phyloP scores from a whole-genome alignment of 2,329 filamentous ascomycete species.

The Fusarium luffae region DNA sequence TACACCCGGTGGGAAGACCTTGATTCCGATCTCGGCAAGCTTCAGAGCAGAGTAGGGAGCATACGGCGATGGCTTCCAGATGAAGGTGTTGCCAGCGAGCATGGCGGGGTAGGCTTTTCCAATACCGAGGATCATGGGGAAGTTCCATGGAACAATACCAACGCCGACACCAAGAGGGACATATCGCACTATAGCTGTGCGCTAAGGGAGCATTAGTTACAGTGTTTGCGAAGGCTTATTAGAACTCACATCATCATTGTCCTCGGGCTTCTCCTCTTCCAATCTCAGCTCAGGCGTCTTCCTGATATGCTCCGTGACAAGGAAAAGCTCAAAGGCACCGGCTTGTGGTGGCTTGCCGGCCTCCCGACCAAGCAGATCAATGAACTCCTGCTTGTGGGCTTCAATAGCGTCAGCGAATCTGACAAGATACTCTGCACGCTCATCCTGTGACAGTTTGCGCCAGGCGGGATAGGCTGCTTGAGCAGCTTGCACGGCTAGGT shows the following conservation, averaged over 20 bases:
- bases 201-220: conserved; percentile 11
- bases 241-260: conserved; percentile 21
- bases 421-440: conserved; percentile 42
- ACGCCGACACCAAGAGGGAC: conserved; percentile 30
- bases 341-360: conserved; percentile 43
- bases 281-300: not conserved
- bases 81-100: conserved; percentile 65
- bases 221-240: conserved; percentile 48
- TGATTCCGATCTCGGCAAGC: conserved; percentile 65
- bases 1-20: conserved; percentile 70
- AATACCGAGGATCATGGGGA: conserved; percentile 30
- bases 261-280: conserved; percentile 33
- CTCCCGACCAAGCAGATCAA: conserved; percentile 40
- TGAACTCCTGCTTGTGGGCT: conserved; percentile 36
- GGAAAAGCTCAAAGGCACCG: not conserved
- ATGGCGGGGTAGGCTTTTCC: conserved; percentile 67
- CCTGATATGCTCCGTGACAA: conserved; percentile 4
- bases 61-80: conserved; percentile 68
- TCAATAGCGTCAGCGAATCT: conserved; percentile 46
- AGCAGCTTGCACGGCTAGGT: conserved; percentile 46
- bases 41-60: conserved; percentile 69
- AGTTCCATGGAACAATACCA: conserved; percentile 43
- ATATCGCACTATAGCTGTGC: not conserved
- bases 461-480: conserved; percentile 46
- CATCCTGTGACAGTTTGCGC: conserved; percentile 42